Percentiles rank a stretch among this genome's conserved stretches.
phyloP scores from a whole-genome alignment of 352 stramenopile species.

The Phytopythium helicoides region DNA sequence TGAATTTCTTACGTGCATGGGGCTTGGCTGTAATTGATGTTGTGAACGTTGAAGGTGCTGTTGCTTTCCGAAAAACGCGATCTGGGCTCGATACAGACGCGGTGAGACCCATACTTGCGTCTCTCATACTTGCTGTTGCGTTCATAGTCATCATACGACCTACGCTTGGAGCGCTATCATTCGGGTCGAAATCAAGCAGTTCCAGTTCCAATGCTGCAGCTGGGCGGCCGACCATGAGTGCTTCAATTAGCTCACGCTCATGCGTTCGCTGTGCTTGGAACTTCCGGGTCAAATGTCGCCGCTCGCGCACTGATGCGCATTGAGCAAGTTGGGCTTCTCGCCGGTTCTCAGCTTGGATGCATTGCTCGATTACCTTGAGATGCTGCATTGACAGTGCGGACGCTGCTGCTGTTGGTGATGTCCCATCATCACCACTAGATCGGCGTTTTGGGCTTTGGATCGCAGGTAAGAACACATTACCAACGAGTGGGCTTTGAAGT shows the following conservation, averaged over 20 bases:
- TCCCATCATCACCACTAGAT: background rate
- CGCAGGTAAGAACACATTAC: constrained; percentile 63
- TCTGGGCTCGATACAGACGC: constrained; percentile 21
- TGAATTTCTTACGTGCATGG: constrained; percentile 36
- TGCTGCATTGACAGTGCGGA: constrained; percentile 43
- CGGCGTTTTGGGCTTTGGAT: constrained; percentile 26
- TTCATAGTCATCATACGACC: background rate
- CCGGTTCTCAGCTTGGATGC: constrained; percentile 67
- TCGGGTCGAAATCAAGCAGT: constrained; percentile 25
- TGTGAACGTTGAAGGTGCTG: constrained; percentile 13
- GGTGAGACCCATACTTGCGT: constrained; percentile 12
- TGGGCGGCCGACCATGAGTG: constrained; percentile 47
- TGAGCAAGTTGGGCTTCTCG: constrained; percentile 54
- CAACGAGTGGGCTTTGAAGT: constrained; percentile 44
- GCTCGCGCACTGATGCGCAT: constrained; percentile 45
- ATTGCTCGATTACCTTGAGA: constrained; percentile 71
- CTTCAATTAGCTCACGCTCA: constrained; percentile 53
- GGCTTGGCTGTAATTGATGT: constrained; percentile 18
- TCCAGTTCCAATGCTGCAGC: constrained; percentile 19
- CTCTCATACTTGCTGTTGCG: background rate
- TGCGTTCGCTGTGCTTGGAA: constrained; percentile 54
- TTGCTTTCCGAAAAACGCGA: constrained; percentile 38
- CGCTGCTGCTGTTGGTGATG: background rate
- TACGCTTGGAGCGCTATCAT: background rate
- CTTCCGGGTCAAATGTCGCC: constrained; percentile 48